phyloP scores from a whole-genome alignment of 805 yeast genomes.

The Vanderwaltozyma yarrowii region DNA sequence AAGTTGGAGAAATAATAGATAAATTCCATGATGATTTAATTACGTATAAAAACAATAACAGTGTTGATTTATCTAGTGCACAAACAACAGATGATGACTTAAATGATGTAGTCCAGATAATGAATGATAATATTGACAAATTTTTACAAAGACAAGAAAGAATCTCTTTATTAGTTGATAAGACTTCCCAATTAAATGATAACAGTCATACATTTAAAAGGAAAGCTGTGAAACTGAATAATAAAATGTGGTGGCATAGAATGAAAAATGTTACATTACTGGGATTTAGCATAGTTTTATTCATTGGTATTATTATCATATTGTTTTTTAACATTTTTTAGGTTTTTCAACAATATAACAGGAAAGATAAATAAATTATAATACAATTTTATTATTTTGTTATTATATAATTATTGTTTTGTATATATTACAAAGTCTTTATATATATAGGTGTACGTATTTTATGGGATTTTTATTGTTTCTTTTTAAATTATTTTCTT shows the following conservation, averaged over 20 bases:
- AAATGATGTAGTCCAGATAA: slow-evolving; percentile 25
- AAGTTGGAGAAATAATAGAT: slow-evolving; percentile 20
- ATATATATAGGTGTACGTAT: too few species aligned
- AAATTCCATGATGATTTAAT: slow-evolving; percentile 24
- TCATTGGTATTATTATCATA: slow-evolving; percentile 7
- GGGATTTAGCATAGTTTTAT: slow-evolving; percentile 15
- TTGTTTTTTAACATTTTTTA: slow-evolving; percentile 1
- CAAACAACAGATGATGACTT: slow-evolving; percentile 21
- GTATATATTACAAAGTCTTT: too few species aligned
- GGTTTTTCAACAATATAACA: too few species aligned
- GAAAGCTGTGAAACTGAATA: slow-evolving; percentile 50
- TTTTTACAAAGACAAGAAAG: slow-evolving; percentile 72
- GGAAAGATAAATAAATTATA: too few species aligned
- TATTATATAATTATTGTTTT: too few species aligned
- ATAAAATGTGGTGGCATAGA: slow-evolving; percentile 63
- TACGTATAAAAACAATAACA: slow-evolving; percentile 13
- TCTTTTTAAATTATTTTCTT: too few species aligned
- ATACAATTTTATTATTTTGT: too few species aligned
- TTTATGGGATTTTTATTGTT: too few species aligned
- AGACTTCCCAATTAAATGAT: slow-evolving; percentile 62
- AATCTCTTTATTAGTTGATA: slow-evolving; percentile 60
- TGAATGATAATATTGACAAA: slow-evolving; percentile 31
- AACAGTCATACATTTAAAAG: slow-evolving; percentile 61
- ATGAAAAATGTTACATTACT: slow-evolving; percentile 27
- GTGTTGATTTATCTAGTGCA: background rate